Evolutionary conservation across 768 basidiomycete genomes (phyloP), one percentile per base, ranked within the genome.

Genomic region (Collybiopsis confluens): DNA sequence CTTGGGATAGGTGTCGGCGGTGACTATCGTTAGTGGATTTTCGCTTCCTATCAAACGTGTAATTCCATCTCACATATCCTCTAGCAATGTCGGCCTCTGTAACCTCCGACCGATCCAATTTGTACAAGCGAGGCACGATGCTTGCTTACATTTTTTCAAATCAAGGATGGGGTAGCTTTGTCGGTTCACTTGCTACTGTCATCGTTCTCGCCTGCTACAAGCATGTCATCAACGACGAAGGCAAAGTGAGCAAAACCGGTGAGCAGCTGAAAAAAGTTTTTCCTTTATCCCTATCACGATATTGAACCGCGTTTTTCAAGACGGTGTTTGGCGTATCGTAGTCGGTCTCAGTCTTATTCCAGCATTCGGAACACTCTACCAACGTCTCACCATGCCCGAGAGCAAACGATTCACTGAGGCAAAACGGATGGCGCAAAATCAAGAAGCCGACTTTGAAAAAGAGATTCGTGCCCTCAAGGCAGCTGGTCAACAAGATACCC

Each of bases 1-100:
- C 79, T 91, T 33, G 90, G 90, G 0, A 69, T 92, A 16, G 90
- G 89, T 21, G 82, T 91, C 0, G 90, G 88, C 15, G 89, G 86
- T 2, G 62, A 54, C 55, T 46, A 42, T n/a, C 47, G 30, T 33
- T 5, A 33, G 30, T 13, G 36, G 15, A 7, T 15, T 21, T 13
- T 33, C 30, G 13, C 6, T 33, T 13, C 30, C 5, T 33, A 6
- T 33, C 30, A 33, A 33, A 33, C 6, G 30, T 33, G 30, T 33
- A 33, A n/a, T 33, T 5, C 13, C 30, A 13, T 33, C 30, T 33
- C 6, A 33, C 5, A 13, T 5, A 33, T 33, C 13, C 86, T 33
- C 6, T 13, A 33, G 30, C 88, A 1, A 85, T 90, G 86, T 82
- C 79, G 10, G 86, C 88, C 0, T 79, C 79, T 9, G 72, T 89